Evolutionary conservation across 2,329 filamentous ascomycete species (phyloP), one percentile per base, ranked within the genome.

Genomic region (Pleomassaria siparia): DNA sequence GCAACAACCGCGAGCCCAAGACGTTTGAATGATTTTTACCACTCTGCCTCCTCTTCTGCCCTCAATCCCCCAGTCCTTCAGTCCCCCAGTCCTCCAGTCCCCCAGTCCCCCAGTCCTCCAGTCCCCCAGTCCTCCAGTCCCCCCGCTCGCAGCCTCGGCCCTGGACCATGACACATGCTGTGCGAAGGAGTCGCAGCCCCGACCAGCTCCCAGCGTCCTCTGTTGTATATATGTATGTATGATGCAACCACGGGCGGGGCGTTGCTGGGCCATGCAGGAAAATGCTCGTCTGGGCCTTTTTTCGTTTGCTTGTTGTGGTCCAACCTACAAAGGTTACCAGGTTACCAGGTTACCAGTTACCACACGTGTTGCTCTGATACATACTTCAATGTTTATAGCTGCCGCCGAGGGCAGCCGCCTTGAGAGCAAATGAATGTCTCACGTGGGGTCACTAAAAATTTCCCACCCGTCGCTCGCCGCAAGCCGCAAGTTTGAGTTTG

Each of bases 31-130:
- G n/a, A n/a, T n/a, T n/a, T n/a, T n/a, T n/a, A n/a, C n/a, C n/a
- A n/a, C n/a, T n/a, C n/a, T n/a, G n/a, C n/a, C n/a, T n/a, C n/a
- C n/a, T n/a, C n/a, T n/a, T n/a, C n/a, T n/a, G n/a, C 33, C 15
- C 21, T 37, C 35, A 21, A 12, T 44, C 33, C 16, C 33, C 41
- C 41, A 46, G 40, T 45, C 39, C 45, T 39, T 24, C 28, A 45
- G 40, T 35, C 32, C 32, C 32, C 18, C 32, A 9, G 4, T n/a
- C 5, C 4, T 35, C 32, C n/a, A 8, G n/a, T 6, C 13, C 32
- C n/a, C 26, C 25, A 12, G 40, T 29, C 33, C 15, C 21, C 39
- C 35, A 21, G 12, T 44, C 33, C 16, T 35, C 41, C 41, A 46
- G 40, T 45, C 39, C 45, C 41, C 28, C 28, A 45, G 40, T 35